Evolutionary conservation across 768 basidiomycete genomes (phyloP).

Genomic region (Lentinus brumalis): DNA sequence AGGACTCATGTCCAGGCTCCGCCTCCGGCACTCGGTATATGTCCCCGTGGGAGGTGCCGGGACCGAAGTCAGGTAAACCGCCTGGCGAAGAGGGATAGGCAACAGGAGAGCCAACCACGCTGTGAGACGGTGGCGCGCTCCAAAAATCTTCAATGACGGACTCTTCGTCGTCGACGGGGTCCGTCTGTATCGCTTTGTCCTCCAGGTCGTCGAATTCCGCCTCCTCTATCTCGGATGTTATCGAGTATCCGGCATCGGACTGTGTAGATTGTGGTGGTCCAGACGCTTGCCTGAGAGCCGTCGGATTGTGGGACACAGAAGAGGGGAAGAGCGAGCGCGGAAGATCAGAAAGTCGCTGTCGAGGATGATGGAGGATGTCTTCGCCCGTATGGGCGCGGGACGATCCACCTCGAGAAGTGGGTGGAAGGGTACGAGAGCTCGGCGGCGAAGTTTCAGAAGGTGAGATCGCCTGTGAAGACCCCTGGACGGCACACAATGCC

Average conservation of each 20-base stretch:
- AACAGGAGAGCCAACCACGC: conserved; percentile 5
- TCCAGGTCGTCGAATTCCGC: conserved; percentile 11
- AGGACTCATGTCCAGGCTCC: conserved; percentile 2
- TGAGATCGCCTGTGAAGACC: conserved; percentile 1
- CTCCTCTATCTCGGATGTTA: conserved; percentile 9
- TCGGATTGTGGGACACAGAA: conserved; percentile 13
- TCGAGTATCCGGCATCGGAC: conserved; percentile 12
- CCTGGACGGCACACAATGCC: conserved; percentile 5
- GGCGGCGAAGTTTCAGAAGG: not conserved
- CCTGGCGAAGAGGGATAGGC: not conserved
- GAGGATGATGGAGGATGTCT: not conserved
- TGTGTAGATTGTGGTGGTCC: not conserved
- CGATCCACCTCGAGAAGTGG: conserved; percentile 4
- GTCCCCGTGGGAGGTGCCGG: not conserved
- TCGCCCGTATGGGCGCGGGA: not conserved
- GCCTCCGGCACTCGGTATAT: not conserved
- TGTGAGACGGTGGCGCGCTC: not conserved
- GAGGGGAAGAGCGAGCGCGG: conserved; percentile 3
- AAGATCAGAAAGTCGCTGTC: conserved; percentile 8
- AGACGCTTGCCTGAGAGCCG: not conserved
- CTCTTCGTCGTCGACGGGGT: conserved; percentile 10
- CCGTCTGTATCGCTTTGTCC: conserved; percentile 15
- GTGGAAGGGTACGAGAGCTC: conserved; percentile 1
- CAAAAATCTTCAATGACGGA: conserved; percentile 11
- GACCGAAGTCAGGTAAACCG: not conserved